These are phyloP conservation scores for Xylaria longipes DNA, from an alignment of 495 filamentous ascomycete genomes.

Conservation along the genomic window DNA sequence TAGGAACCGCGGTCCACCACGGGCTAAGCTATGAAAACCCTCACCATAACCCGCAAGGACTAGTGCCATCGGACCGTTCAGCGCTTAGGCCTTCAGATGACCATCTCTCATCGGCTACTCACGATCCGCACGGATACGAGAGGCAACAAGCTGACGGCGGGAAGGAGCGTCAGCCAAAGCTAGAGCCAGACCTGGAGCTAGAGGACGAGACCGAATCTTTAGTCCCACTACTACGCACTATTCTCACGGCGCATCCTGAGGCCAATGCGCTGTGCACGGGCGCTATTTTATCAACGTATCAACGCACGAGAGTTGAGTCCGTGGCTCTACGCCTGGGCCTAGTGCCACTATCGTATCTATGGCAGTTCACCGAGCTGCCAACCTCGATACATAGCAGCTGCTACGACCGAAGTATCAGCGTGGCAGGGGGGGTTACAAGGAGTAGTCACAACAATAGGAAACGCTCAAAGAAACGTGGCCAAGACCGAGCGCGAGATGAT, in stretches of 20 bases:
- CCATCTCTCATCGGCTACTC: slow-evolving; percentile 10
- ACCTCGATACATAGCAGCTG: slow-evolving; percentile 17
- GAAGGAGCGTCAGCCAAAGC: slow-evolving; percentile 4
- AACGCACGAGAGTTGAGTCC: slow-evolving; percentile 91
- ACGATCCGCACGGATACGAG: slow-evolving; percentile 15
- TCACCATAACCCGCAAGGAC: slow-evolving; percentile 18
- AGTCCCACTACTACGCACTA: slow-evolving; percentile 68
- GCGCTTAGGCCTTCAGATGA: slow-evolving; percentile 10
- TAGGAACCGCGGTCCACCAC: slow-evolving; percentile 68
- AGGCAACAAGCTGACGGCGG: not conserved
- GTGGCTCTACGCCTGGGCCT: slow-evolving; percentile 80
- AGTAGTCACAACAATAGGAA: slow-evolving; percentile 32
- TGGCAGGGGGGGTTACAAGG: slow-evolving; percentile 37
- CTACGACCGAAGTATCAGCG: slow-evolving; percentile 1
- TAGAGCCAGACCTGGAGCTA: slow-evolving; percentile 13
- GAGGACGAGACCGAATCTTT: slow-evolving; percentile 89
- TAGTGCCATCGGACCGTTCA: not conserved
- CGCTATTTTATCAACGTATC: slow-evolving; percentile 93
- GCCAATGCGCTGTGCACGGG: slow-evolving; percentile 87
- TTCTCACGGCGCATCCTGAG: slow-evolving; percentile 70
- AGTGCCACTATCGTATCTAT: slow-evolving; percentile 82
- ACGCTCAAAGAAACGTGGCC: not conserved
- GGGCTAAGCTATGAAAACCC: slow-evolving; percentile 62
- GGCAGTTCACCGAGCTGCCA: slow-evolving; percentile 85
- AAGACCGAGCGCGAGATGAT: slow-evolving; percentile 32